Percentiles rank a stretch among this genome's conserved stretches.
Conservation (phyloP, 257 asterid genomes). For the Ballota nigra region DNA sequence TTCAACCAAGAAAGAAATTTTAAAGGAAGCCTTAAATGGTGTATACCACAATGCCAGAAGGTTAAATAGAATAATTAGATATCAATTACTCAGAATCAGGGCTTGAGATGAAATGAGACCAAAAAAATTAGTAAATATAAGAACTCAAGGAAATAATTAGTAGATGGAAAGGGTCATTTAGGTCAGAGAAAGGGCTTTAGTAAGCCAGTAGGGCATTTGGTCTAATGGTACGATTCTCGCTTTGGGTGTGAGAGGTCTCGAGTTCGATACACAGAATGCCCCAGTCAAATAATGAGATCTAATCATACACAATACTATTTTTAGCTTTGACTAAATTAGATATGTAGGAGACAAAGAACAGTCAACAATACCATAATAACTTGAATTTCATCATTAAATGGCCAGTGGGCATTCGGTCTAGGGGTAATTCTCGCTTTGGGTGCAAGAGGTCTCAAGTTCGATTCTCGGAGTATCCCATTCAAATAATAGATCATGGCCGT, state of each 20-base stretch:
- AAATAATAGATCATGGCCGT: neutral
- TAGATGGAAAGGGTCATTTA: neutral
- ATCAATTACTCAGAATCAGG: neutral
- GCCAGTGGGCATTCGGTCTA: conserved; percentile 73
- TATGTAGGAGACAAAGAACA: neutral
- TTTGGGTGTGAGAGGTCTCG: conserved; percentile 93
- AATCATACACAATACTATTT: neutral
- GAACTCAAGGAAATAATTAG: neutral
- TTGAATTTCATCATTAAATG: neutral
- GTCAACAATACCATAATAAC: neutral
- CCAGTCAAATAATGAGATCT: neutral
- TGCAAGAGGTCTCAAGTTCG: conserved; percentile 83
- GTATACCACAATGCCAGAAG: neutral
- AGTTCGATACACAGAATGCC: conserved; percentile 74
- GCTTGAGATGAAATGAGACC: neutral
- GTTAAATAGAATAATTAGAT: neutral
- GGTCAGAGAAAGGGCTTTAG: neutral
- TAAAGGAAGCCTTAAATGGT: neutral
- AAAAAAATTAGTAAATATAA: neutral
- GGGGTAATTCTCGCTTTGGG: conserved; percentile 95
- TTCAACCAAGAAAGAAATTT: neutral
- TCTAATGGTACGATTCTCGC: conserved; percentile 96
- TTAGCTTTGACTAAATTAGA: neutral
- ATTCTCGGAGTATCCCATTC: conserved; percentile 55
- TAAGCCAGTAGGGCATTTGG: conserved; percentile 57